phyloP scores from a whole-genome alignment of 1,284 basidiomycete genomes.

The Cutaneotrichosporon curvatum region DNA sequence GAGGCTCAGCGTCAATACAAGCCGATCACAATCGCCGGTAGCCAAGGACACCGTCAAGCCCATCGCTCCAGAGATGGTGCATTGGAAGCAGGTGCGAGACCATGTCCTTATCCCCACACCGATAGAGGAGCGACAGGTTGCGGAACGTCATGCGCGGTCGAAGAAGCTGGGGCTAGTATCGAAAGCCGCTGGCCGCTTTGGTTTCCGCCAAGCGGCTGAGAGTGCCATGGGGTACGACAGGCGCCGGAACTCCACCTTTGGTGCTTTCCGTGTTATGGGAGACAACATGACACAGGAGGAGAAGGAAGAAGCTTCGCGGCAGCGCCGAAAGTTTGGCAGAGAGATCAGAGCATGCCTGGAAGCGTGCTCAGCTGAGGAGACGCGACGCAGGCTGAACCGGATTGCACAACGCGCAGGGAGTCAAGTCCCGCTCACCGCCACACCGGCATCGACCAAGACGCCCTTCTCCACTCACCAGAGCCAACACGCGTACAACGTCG shows the following conservation, averaged over 20 bases:
- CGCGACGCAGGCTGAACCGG: slow-evolving; percentile 21
- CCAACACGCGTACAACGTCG: not conserved
- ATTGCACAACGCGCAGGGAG: slow-evolving; percentile 4
- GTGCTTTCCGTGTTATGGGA: slow-evolving; percentile 10
- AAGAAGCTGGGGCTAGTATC: slow-evolving; percentile 30
- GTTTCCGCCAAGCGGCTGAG: slow-evolving; percentile 36
- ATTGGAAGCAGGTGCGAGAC: slow-evolving; percentile 40
- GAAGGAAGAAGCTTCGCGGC: slow-evolving; percentile 33
- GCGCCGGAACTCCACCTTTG: slow-evolving; percentile 18
- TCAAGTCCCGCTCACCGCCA: not conserved
- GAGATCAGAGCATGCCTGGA: slow-evolving; percentile 38
- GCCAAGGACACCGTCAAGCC: too few relatives aligned
- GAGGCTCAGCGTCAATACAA: too few relatives aligned
- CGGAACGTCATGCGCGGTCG: not conserved
- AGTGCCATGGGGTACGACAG: slow-evolving; percentile 34
- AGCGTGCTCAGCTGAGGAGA: slow-evolving; percentile 34
- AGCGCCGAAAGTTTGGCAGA: slow-evolving; percentile 35
- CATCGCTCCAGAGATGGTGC: slow-evolving; percentile 28
- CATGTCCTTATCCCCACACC: slow-evolving; percentile 34
- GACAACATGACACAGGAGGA: slow-evolving; percentile 25
- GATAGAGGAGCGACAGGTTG: slow-evolving; percentile 17
- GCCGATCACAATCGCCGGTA: too few relatives aligned
- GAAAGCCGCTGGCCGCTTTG: slow-evolving; percentile 36
- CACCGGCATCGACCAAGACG: not conserved
- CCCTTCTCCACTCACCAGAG: slow-evolving; percentile 19